Evolutionary conservation across 306 rosid genomes (phyloP).

Genomic region (Inga leiocalycina): DNA sequence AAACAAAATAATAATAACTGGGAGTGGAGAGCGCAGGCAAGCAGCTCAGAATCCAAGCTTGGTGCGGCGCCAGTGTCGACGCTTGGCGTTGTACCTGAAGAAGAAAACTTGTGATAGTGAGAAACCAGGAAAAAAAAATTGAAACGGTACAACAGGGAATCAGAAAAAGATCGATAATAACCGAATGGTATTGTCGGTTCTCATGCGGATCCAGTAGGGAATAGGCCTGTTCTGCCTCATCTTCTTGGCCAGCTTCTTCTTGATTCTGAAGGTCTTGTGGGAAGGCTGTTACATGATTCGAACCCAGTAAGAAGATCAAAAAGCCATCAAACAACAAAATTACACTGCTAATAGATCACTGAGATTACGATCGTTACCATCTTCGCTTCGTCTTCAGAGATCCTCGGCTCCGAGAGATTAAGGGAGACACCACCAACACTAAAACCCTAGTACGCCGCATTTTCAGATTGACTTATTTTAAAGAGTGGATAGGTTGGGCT

Average conservation of each 20-base stretch:
- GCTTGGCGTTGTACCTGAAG: slow-evolving; percentile 55
- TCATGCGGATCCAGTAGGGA: slow-evolving; percentile 88
- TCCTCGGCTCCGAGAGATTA: slow-evolving; percentile 24
- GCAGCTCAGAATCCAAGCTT: slow-evolving; percentile 55
- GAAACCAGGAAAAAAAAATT: no score
- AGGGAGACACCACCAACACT: not conserved
- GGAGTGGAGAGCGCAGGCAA: not conserved
- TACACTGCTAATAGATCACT: not conserved
- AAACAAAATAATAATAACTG: not conserved
- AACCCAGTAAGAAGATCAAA: not conserved
- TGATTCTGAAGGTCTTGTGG: slow-evolving; percentile 83
- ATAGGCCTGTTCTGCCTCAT: slow-evolving; percentile 96
- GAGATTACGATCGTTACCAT: slow-evolving; percentile 42
- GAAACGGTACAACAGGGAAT: not conserved
- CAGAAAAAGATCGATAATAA: not conserved
- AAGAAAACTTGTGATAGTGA: not conserved
- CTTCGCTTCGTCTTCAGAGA: slow-evolving; percentile 29
- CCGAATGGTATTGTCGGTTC: slow-evolving; percentile 93
- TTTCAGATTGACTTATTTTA: not conserved
- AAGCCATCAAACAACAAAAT: not conserved
- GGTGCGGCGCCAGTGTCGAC: slow-evolving; percentile 64
- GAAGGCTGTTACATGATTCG: slow-evolving; percentile 61
- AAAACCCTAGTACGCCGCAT: slow-evolving; percentile 15
- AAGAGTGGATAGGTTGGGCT: not conserved
- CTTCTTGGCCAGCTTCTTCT: slow-evolving; percentile 95